Evolutionary conservation across 805 yeast species (phyloP), one percentile per base, ranked within the genome.

Genomic region (Kazachstania viticola): DNA sequence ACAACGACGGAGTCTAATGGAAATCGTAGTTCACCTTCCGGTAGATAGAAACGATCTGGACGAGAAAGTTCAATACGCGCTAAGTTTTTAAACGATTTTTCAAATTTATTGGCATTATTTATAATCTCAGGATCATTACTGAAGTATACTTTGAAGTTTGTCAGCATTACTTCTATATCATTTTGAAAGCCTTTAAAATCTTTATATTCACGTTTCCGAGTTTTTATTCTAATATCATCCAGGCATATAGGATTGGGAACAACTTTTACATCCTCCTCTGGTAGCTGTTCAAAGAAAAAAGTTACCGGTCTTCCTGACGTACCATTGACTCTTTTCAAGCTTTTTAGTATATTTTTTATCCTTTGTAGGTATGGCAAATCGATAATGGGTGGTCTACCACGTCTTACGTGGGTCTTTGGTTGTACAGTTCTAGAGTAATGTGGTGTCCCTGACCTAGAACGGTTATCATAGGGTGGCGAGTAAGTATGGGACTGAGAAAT

Each of bases 281-380:
- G 96, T 29, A 87, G 62, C 51, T 75, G 73, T 41, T 87, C 95
- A 58, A 87, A 85, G 40, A 73, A 71, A 14, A 62, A 49, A n/a
- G 78, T 70, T 25, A 81, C 58, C 19, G 71, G 61, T 15, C 66
- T 62, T 11, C 67, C 67, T 29, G 14, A 6, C 7, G 64, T 63
- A 3, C 64, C 62, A 44, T 70, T 75, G 35, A 79, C 75, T 49
- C 80, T 82, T 47, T 85, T 80, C 49, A 91, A 63, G 31, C 74
- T 75, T 51, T 93, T 74, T 64, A 91, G 61, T 24, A 91, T 75
- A 42, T 82, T 75, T 55, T 88, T 87, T 53, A 88, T 85, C 41
- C 96, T 68, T 49, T 84, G 84, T 58, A 91, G 96, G 55, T 79
- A 87, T 6, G 60, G 60, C 17, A 53, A 34, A 38, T 54, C 60